Evolutionary conservation across 176 grass and related monocot genomes (phyloP), one percentile per base, ranked within the genome.

Genomic region (Areca catechu): DNA sequence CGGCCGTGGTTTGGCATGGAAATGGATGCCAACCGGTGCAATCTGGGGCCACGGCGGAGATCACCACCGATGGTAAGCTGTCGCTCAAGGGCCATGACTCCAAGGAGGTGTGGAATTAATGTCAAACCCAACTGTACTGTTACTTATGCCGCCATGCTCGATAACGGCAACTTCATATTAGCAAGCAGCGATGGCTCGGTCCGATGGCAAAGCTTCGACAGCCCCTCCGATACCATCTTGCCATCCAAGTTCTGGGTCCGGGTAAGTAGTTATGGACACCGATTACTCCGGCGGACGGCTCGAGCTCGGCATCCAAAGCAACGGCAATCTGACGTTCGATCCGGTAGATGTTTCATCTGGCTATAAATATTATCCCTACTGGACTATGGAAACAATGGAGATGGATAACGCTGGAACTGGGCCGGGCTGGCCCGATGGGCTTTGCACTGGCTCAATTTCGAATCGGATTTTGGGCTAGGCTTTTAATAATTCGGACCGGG

Each of bases 131-230:
- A 16, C 7, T 21, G 48, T 6, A 43, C 1, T 0, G 75, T 16
- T 58, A 15, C 71, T 5, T 65, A 83, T 1, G 75, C 71, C 7
- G 51, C 54, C 67, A 79, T 88, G 85, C 69, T 79, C 15, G 48
- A 88, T 24, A 65, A 61, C 5, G 79, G 79, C n/a, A 82, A 82
- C 49, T 82, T 88, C 22, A 52, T 79, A 4, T 51, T 88, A 1
- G 67, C 57, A 20, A 57, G 19, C 24, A 19, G 75, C 23, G 23
- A 24, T 3, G 23, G 23, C 3, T 24, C 23, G 23, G 23, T 2
- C 23, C 23, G 23, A 24, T 24, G 23, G 23, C 23, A 24, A 24
- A 24, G 23, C 23, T 24, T 24, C 23, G 23, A 24, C 23, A 1
- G 3, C 23, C 23, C 23, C 23, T 24, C 23, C 3, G 23, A 24